phyloP scores from a whole-genome alignment of 805 yeast species.

The Suhomyces xylopsoci region DNA sequence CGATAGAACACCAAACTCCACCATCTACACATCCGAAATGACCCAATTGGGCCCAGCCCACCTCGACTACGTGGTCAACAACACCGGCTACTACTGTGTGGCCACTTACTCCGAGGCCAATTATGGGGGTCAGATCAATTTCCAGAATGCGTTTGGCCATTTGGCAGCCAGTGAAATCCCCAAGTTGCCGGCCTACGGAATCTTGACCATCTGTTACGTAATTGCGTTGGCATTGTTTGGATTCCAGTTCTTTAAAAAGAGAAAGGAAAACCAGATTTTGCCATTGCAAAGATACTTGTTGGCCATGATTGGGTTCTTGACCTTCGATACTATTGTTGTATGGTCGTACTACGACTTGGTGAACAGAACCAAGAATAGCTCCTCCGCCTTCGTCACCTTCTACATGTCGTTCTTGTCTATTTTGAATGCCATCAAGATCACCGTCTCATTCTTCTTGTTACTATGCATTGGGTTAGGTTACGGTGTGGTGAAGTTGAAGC shows the following conservation, averaged over 20 bases:
- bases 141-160: constrained; percentile 90
- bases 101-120: constrained; percentile 51
- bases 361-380: constrained; percentile 51
- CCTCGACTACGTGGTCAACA: constrained; percentile 58
- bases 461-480: constrained; percentile 87
- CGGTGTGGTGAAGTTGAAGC: constrained; percentile 87
- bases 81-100: constrained; percentile 92
- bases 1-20: constrained; percentile 45
- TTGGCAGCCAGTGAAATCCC: constrained; percentile 89
- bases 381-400: constrained; percentile 57
- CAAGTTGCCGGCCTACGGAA: constrained; percentile 83
- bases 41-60: constrained; percentile 57
- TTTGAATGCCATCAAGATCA: constrained; percentile 74
- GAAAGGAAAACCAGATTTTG: constrained; percentile 69
- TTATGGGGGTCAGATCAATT: constrained; percentile 69
- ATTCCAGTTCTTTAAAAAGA: constrained; percentile 79
- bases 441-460: constrained; percentile 81
- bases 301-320: constrained; percentile 77
- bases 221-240: constrained; percentile 79
- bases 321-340: constrained; percentile 78
- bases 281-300: constrained; percentile 89
- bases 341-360: constrained; percentile 90
- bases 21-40: constrained; percentile 56
- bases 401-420: constrained; percentile 77
- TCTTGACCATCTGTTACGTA: constrained; percentile 78